Base-by-base conservation (phyloP, 164 flowering plant genomes). In the Malania oleifera region DNA sequence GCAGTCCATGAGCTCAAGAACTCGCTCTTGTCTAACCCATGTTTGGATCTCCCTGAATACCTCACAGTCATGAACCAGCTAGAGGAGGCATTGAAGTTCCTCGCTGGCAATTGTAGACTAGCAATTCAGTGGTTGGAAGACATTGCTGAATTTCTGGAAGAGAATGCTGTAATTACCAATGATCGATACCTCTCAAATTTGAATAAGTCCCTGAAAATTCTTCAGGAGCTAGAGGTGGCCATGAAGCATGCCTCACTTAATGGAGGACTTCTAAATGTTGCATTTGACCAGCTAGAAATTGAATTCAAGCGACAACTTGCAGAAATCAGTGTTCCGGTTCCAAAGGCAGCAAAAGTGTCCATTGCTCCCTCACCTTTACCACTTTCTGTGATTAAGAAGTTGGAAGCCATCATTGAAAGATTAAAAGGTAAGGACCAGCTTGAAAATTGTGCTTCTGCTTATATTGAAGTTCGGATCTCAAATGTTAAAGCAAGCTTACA, bases 121-220 rank as follows among this genome's bases (percentile, higher is more conserved):
- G 82, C 79, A 1, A 59, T 73, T 35, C 73, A 62, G 40, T 84
- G 90, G 90, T 37, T 82, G 67, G 68, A 74, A 54, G 82, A 70
- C 18, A 49, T 69, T 8, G 63, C 72, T 2, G 56, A 70, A 20
- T 61, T 61, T 54, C 12, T 78, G 25, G 65, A 73, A 52, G 78
- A 75, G 2, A 70, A 66, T 43, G 35, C 34, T 14, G 63, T n/a
- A n/a, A n/a, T 67, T 19, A 57, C 60, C 1, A 57, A 64, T 46
- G 74, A 68, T 4, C 43, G 47, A 10, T 73, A 54, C 24, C 14
- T 66, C n/a, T 41, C 55, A 13, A 70, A 65, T 25, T 44, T 80
- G 49, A 72, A 67, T 47, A 71, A 51, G n/a, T 70, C 76, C 1
- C 22, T 77, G 26, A 43, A 31, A 9, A 69, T 63, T 40, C 65